phyloP scores from a whole-genome alignment of 2,329 filamentous ascomycete species.

The Aspergillus pseudoviridinutans region DNA sequence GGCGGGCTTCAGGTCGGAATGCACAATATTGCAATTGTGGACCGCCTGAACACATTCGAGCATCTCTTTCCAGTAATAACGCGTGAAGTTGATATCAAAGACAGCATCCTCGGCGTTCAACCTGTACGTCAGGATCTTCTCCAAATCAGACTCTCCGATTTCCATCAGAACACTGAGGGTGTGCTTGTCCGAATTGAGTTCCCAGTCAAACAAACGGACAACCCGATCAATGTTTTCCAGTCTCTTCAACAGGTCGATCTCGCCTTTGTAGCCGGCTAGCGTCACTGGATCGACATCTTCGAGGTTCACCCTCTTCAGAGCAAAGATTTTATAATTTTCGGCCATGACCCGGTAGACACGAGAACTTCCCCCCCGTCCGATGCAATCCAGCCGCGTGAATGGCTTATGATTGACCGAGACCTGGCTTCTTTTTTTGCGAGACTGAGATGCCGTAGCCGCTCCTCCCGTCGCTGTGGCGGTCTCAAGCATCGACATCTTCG shows the following conservation, averaged over 20 bases:
- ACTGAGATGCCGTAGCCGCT: constrained; percentile 69
- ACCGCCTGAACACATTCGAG: constrained; percentile 89
- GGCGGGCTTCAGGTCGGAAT: constrained; percentile 93
- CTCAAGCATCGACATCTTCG: constrained; percentile 96
- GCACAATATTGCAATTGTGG: constrained; percentile 86
- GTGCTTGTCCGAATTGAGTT: constrained; percentile 89
- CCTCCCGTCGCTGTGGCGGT: constrained; percentile 81
- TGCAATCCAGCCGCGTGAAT: constrained; percentile 83
- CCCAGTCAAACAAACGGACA: constrained; percentile 84
- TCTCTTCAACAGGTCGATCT: constrained; percentile 85
- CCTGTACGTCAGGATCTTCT: constrained; percentile 73
- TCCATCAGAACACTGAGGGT: constrained; percentile 92
- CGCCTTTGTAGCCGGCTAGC: constrained; percentile 84
- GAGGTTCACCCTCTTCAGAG: constrained; percentile 85
- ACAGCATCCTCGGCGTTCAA: constrained; percentile 67
- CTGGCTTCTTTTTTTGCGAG: constrained; percentile 72
- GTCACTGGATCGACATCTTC: constrained; percentile 83
- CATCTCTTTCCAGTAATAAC: constrained; percentile 99
- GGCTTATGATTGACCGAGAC: constrained; percentile 86
- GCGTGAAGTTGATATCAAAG: constrained; percentile 85
- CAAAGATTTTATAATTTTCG: constrained; percentile 93
- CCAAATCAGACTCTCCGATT: constrained; percentile 89
- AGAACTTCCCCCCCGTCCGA: constrained; percentile 87
- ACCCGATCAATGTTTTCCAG: constrained; percentile 83
- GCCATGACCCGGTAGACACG: constrained; percentile 96